phyloP scores from a whole-genome alignment of 495 filamentous ascomycete genomes.

The Bryoglossum gracile region DNA sequence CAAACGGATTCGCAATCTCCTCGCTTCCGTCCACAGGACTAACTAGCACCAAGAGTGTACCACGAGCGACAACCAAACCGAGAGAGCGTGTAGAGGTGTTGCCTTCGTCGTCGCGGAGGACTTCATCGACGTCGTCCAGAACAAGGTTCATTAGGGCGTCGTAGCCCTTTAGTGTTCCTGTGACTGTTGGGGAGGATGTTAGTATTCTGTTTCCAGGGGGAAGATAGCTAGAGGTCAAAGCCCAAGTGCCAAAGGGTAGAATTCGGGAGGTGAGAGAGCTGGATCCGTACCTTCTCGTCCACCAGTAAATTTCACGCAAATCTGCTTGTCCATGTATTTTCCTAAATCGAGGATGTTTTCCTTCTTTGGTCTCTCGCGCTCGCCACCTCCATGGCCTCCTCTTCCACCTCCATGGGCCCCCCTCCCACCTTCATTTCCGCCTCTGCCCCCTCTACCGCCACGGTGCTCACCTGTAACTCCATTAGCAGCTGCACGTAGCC shows the following conservation, averaged over 20 bases:
- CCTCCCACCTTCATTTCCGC: slow-evolving; percentile 38
- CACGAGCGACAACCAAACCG: slow-evolving; percentile 85
- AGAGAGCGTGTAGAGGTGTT: slow-evolving; percentile 78
- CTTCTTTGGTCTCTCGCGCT: slow-evolving; percentile 77
- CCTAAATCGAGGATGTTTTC: slow-evolving; percentile 93
- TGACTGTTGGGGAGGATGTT: slow-evolving; percentile 65
- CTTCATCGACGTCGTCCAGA: slow-evolving; percentile 87
- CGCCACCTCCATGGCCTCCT: slow-evolving; percentile 36
- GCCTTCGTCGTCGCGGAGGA: slow-evolving; percentile 84
- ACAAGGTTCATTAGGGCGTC: slow-evolving; percentile 98
- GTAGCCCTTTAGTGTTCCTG: slow-evolving; percentile 84
- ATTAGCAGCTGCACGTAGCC: too few relatives aligned
- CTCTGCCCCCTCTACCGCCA: slow-evolving; percentile 40
- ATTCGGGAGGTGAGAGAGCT: not conserved
- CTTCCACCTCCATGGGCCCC: slow-evolving; percentile 30
- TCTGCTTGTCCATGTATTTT: slow-evolving; percentile 94
- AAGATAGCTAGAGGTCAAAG: too few relatives aligned
- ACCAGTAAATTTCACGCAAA: slow-evolving; percentile 93
- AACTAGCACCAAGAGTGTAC: slow-evolving; percentile 85
- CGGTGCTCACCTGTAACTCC: slow-evolving; percentile 62
- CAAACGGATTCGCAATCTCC: slow-evolving; percentile 90
- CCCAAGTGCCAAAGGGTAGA: too few relatives aligned
- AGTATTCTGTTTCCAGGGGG: too few relatives aligned
- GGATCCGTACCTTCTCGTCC: slow-evolving; percentile 71
- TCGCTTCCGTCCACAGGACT: slow-evolving; percentile 91